Conservation (phyloP, 331 rosid species). For the Pyracantha coccinea region DNA sequence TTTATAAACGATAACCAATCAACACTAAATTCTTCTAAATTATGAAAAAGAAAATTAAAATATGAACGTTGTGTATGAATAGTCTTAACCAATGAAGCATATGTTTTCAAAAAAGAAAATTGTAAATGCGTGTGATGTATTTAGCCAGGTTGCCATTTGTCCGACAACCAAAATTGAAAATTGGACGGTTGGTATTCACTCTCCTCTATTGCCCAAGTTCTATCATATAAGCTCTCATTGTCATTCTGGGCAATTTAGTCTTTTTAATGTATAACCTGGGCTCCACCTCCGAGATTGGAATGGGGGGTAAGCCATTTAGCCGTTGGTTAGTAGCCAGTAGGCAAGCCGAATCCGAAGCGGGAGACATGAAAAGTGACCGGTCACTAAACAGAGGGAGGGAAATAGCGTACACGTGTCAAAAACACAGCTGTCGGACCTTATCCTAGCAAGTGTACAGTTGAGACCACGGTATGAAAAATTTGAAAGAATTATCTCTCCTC, state of each 20-base stretch:
- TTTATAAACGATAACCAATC: no score
- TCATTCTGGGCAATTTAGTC: neutral
- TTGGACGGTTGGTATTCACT: neutral
- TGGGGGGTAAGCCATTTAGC: neutral
- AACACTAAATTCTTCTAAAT: no score
- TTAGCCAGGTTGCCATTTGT: slow-evolving; percentile 1
- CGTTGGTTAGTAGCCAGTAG: neutral
- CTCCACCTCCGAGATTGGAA: neutral
- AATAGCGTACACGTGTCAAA: slow-evolving; percentile 39
- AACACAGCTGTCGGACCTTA: slow-evolving; percentile 45
- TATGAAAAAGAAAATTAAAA: no score
- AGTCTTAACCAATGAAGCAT: no score
- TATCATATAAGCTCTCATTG: neutral
- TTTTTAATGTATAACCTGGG: neutral
- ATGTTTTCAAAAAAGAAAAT: no score
- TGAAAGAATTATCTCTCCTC: no score
- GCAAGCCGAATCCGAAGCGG: neutral
- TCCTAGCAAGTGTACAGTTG: slow-evolving; percentile 14
- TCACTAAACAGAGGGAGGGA: neutral
- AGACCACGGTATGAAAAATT: neutral
- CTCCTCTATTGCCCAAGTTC: neutral
- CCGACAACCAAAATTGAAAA: slow-evolving; percentile 10
- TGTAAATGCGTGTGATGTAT: neutral
- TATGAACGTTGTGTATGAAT: no score
- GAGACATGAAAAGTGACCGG: no score